These are phyloP conservation scores for Bipolaris victoriae DNA, from an alignment of 2,329 filamentous ascomycete species.

Conservation along the genomic window DNA sequence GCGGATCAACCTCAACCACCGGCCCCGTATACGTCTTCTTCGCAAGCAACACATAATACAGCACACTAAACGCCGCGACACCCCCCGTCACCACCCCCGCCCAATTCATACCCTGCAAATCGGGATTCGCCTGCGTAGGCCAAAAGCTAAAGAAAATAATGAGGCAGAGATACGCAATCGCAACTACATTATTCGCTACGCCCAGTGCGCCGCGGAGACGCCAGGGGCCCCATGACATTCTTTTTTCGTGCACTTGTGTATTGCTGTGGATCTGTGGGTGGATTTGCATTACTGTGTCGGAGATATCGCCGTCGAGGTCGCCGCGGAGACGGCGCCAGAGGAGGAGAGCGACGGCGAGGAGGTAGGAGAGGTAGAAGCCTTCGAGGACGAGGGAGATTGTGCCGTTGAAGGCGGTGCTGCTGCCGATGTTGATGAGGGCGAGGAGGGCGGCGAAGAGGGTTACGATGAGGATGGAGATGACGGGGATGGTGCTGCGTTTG, in stretches of 20 bases:
- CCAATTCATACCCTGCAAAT: constrained; percentile 40
- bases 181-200: constrained; percentile 40
- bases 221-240: constrained; percentile 45
- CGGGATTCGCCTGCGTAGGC: constrained; percentile 29
- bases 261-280: background rate
- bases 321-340: constrained; percentile 46
- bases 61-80: constrained; percentile 38
- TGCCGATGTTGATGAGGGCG: constrained; percentile 60
- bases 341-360: constrained; percentile 41
- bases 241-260: constrained; percentile 26
- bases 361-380: constrained; percentile 47
- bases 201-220: constrained; percentile 38
- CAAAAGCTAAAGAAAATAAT: constrained; percentile 48
- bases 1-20: constrained; percentile 41
- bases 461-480: constrained; percentile 56
- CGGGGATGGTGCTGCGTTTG: constrained; percentile 49
- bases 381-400: constrained; percentile 46
- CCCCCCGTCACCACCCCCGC: constrained; percentile 41
- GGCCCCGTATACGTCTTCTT: constrained; percentile 42
- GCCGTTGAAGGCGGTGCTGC: constrained; percentile 47
- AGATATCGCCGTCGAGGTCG: constrained; percentile 32
- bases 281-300: too few relatives aligned
- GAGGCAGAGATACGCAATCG: constrained; percentile 40
- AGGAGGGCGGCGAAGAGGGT: constrained; percentile 54
- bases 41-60: constrained; percentile 41